Percentiles rank a stretch among this genome's conserved stretches.
These are phyloP conservation scores for Penicillium soppii DNA, from an alignment of 495 filamentous ascomycete species.

Conservation along the genomic window DNA sequence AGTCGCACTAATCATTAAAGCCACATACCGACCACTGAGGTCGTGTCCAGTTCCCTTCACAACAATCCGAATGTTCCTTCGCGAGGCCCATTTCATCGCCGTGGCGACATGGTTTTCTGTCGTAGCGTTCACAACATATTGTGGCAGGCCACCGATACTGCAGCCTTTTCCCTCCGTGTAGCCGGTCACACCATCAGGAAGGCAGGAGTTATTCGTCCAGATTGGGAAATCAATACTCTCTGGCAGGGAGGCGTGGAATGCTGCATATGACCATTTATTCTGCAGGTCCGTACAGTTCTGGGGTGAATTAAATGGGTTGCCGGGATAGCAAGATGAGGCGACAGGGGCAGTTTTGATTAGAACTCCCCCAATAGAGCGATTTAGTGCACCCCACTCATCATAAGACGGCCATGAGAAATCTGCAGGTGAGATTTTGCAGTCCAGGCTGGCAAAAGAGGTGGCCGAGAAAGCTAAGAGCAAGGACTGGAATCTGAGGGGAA, in stretches of 20 bases:
- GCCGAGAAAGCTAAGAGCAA: no score
- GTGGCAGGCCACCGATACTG: constrained; percentile 22
- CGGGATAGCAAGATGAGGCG: constrained; percentile 27
- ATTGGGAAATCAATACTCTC: constrained; percentile 23
- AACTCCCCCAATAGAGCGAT: constrained; percentile 18
- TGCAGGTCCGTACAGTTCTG: constrained; percentile 19
- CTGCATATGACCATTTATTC: constrained; percentile 19
- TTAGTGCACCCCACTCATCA: constrained; percentile 26
- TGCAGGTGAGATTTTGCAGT: constrained; percentile 19
- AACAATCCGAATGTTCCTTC: constrained; percentile 55
- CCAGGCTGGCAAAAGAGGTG: neutral
- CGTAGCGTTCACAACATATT: constrained; percentile 35
- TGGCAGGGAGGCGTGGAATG: constrained; percentile 19
- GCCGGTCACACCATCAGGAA: constrained; percentile 18
- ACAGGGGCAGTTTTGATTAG: constrained; percentile 21
- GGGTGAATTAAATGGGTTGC: constrained; percentile 17
- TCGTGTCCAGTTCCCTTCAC: constrained; percentile 53
- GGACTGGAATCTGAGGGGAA: no score
- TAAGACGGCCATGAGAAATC: constrained; percentile 25
- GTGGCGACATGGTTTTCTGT: constrained; percentile 22
- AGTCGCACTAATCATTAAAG: neutral
- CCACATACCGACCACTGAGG: constrained; percentile 43
- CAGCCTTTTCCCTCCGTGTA: constrained; percentile 18
- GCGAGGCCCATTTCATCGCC: constrained; percentile 46
- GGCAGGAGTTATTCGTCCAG: constrained; percentile 25